Evolutionary conservation across 176 grass and related monocot genomes (phyloP), one percentile per base, ranked within the genome.

Genomic region (Metroxylon sagu): DNA sequence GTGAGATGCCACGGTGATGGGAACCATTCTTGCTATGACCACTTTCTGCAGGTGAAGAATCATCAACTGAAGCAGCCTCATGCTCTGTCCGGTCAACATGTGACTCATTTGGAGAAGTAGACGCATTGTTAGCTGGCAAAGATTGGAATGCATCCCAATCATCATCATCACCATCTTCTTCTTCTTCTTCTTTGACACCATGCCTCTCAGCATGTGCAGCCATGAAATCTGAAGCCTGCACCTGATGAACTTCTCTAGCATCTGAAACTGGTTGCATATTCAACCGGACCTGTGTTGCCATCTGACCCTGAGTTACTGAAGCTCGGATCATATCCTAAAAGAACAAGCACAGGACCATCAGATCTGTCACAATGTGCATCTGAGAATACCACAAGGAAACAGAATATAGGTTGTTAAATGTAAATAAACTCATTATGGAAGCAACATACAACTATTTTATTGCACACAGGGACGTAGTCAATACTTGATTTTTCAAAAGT

Each of bases 131-230:
- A 62, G 59, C 82, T 19, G 87, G 81, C 74, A 85, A 81, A 70
- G 87, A 98, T 73, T 98, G 93, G 26, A 98, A 98, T 58, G 70
- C 53, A 75, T 98, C 81, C 93, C 87, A 91, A 60, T 96, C 86
- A 52, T 89, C 89, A 68, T 89, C 76, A 62, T 76, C 78, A 39
- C 84, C 80, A 30, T 71, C 43, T n/a, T 67, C 25, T 19, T 56
- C 54, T 26, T 88, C 53, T 16, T 57, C 85, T 18, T 58, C 72
- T 62, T 62, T 72, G 26, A 59, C 21, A 67, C 56, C 68, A 74
- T 67, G 64, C 65, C 26, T 29, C 30, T 58, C 27, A 68, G 71
- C 57, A 59, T 25, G 69, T 75, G 66, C 65, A 25, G 54, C 52
- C 39, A 25, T 62, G 27, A 64, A 72, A 59, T 48, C 72, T 63